Base-by-base conservation (phyloP, 495 filamentous ascomycete genomes). In the Jackrogersella multiformis region DNA sequence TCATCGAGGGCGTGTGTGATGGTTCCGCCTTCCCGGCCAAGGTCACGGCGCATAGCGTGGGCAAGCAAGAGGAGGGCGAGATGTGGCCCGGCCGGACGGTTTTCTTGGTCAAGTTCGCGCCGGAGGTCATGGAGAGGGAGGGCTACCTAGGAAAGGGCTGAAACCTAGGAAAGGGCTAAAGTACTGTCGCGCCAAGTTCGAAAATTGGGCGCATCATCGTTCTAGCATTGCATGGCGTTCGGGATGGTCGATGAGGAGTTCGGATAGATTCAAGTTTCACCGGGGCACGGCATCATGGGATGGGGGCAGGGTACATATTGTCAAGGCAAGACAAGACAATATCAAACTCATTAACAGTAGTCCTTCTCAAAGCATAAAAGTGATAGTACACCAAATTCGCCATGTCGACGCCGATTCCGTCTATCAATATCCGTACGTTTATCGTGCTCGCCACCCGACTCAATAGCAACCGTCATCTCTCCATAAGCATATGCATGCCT, bases 21-120 rank as follows among this genome's bases (percentile, higher is more conserved):
- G 94, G 92, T 5, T 90, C 91, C 54, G 92, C 90, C 7, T 96
- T 97, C 76, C 88, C 89, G 57, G 91, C 92, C 2, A 88, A 89
- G 63, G 96, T 98, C 21, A 94, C 92, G 59, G 95, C 96, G 66
- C 96, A 98, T 80, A 93, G 88, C 73, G 89, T 91, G 2, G 85
- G 82, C 1, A 89, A 89, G 58, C 87, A 89, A 68, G 89, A 90
- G 68, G 84, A 84, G 53, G 92, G 92, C 56, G 86, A 88, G 72
- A 89, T 97, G 89, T 97, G 92, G 92, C 95, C 95, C 0, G 89
- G 90, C 38, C 92, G 93, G 78, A 99, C 95, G 61, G 93, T 98
- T 20, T 98, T 97, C 79, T 79, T 99, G 74, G 86, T 99, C 51
- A 89, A 93, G 74, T 99, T 99, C 78, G 87, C 89, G 57, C 86